A percentile compares a stretch with the other conserved stretches of the same genome.
Conservation (phyloP, 352 stramenopile species). For the Pythium aristosporum region DNA sequence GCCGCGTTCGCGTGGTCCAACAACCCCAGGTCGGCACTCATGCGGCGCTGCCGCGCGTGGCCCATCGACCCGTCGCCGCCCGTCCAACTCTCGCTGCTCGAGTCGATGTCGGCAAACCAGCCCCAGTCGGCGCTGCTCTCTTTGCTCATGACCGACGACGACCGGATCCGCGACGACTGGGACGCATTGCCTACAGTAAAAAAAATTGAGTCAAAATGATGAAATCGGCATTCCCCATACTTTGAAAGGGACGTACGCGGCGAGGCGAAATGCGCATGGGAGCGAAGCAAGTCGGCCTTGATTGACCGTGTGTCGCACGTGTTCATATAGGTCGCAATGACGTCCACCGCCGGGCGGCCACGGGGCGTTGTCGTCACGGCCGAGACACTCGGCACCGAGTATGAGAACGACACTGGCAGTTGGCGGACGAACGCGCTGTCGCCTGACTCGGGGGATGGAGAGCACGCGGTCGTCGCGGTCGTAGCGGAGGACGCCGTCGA, state of each 20-base stretch:
- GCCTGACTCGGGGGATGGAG: conserved; percentile 32
- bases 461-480: conserved; percentile 26
- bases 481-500: conserved; percentile 47
- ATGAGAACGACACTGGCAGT: conserved; percentile 59
- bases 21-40: conserved; percentile 74
- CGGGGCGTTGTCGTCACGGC: conserved; percentile 65
- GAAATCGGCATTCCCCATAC: no score
- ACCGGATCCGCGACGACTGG: conserved; percentile 44
- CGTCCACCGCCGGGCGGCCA: conserved; percentile 69
- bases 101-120: conserved; percentile 89
- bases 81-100: conserved; percentile 79
- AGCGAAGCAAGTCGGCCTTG: conserved; percentile 77
- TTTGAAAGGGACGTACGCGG: conserved; percentile 35
- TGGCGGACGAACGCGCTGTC: conserved; percentile 28
- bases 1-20: conserved; percentile 51
- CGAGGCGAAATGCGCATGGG: conserved; percentile 71
- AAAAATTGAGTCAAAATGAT: background rate
- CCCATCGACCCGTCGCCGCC: conserved; percentile 60
- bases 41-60: conserved; percentile 47
- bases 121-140: conserved; percentile 84
- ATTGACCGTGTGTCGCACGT: conserved; percentile 73
- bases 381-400: conserved; percentile 64
- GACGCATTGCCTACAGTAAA: conserved; percentile 20
- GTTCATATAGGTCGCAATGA: conserved; percentile 91
- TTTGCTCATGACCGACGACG: conserved; percentile 71